A percentile compares a stretch with the other conserved stretches of the same genome.
Evolutionary conservation across 2,329 filamentous ascomycete genomes (phyloP).

Genomic region (Cladosporium sp.): DNA sequence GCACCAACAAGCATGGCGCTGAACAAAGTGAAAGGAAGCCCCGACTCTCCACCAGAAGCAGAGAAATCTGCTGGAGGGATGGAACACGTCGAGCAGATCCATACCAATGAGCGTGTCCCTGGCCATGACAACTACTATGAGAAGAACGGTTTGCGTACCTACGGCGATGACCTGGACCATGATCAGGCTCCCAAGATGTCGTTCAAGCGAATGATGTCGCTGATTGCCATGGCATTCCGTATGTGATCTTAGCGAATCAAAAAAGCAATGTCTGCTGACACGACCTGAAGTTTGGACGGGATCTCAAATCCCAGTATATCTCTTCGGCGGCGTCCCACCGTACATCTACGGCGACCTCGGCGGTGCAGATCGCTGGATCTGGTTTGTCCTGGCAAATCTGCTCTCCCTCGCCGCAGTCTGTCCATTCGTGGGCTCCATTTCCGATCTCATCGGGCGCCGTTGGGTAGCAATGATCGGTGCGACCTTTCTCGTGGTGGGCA

Average conservation of each 20-base stretch:
- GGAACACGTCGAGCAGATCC: constrained; percentile 32
- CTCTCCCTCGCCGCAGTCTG: constrained; percentile 54
- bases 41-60: not conserved
- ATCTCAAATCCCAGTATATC: constrained; percentile 54
- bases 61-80: constrained; percentile 7
- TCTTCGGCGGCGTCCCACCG: constrained; percentile 38
- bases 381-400: constrained; percentile 51
- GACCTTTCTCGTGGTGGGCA: constrained; percentile 51
- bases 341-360: constrained; percentile 58
- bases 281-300: constrained; percentile 47
- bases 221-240: constrained; percentile 54
- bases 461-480: constrained; percentile 55
- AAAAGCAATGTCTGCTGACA: not conserved
- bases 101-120: constrained; percentile 34
- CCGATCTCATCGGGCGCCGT: constrained; percentile 59
- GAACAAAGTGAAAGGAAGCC: not conserved
- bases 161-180: constrained; percentile 45
- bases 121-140: constrained; percentile 43
- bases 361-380: constrained; percentile 36
- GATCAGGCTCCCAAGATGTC: constrained; percentile 39
- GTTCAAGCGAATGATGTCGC: constrained; percentile 49
- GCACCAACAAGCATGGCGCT: not conserved
- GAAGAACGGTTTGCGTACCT: constrained; percentile 41
- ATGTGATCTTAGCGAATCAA: constrained; percentile 2
- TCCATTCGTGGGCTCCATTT: constrained; percentile 62